Percentiles rank a stretch among this genome's conserved stretches.
Conservation (phyloP, 768 basidiomycete species). For the Fomitopsis pulvina region DNA sequence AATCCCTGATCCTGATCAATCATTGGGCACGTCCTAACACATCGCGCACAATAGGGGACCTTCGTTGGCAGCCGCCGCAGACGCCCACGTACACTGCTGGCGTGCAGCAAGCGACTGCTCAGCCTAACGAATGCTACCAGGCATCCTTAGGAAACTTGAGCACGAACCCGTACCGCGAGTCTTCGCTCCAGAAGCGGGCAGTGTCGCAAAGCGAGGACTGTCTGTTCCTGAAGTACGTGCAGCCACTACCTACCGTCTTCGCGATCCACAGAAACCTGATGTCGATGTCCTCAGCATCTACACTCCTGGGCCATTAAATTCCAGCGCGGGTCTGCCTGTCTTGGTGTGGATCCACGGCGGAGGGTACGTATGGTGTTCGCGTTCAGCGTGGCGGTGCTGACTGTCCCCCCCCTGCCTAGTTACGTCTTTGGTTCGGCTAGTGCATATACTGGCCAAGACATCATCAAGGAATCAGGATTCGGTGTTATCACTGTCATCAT, state of each 20-base stretch:
- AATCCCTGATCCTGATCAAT: neutral
- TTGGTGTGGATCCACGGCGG: neutral
- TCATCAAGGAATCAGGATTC: neutral
- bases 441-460: neutral
- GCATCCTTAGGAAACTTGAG: neutral
- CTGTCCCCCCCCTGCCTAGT: no score
- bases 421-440: neutral
- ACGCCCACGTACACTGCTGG: neutral
- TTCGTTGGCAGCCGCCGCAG: neutral
- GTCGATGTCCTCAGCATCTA: neutral
- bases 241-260: neutral
- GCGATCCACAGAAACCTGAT: neutral
- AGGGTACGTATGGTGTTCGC: neutral
- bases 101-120: neutral
- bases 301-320: neutral
- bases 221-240: neutral
- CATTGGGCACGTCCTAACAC: no score
- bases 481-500: neutral
- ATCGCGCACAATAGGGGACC: no score
- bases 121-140: neutral
- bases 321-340: neutral
- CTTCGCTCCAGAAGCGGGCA: neutral
- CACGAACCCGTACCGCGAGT: neutral
- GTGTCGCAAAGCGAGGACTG: neutral
- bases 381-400: no score